Evolutionary conservation across 164 flowering plant genomes (phyloP), one percentile per base, ranked within the genome.

Genomic region (Stephania japonica): DNA sequence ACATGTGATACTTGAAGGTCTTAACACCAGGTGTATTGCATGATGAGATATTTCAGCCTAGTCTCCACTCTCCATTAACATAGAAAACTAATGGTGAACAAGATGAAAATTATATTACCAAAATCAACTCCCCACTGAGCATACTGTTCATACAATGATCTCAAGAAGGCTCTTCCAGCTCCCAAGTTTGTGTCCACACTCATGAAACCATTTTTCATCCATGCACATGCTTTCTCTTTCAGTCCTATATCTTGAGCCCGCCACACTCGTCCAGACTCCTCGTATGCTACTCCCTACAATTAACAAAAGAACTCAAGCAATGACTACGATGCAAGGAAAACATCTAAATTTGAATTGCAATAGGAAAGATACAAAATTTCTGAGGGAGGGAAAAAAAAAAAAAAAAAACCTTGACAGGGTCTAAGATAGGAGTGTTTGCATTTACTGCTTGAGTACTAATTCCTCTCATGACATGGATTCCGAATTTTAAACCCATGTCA

Each of bases 381-480:
- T 1, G 61, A 53, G 14, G 61, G 61, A 19, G 6, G 41, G 26
- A 70, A 56, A 70, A 56, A 61, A 24, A 93, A 19, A 1, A n/a
- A 26, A 70, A 56, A 70, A 56, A 61, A 24, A 93, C 99, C 92
- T 78, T 88, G 24, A 44, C 27, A 26, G 81, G 76, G 76, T 95
- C 97, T 53, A 95, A 81, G 75, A 95, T 89, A 18, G 87, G 93
- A n/a, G 98, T 87, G 81, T 88, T 93, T 70, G 96, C 91, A 85
- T 91, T 83, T 68, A 86, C 80, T 16, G 99, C 99, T 70, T 93
- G 97, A 27, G 86, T 84, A 67, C 99, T 91, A 72, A 95, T 86
- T 70, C 99, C 99, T 79, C 96, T 85, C 99, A 93, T 95, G 61
- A 93, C 91, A 86, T 95, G 99, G 80, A 95, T 90, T 67, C 98